Percentiles rank a stretch among this genome's conserved stretches.
These are phyloP conservation scores for Russula sp. DNA, from an alignment of 768 basidiomycete genomes.

Conservation along the genomic window DNA sequence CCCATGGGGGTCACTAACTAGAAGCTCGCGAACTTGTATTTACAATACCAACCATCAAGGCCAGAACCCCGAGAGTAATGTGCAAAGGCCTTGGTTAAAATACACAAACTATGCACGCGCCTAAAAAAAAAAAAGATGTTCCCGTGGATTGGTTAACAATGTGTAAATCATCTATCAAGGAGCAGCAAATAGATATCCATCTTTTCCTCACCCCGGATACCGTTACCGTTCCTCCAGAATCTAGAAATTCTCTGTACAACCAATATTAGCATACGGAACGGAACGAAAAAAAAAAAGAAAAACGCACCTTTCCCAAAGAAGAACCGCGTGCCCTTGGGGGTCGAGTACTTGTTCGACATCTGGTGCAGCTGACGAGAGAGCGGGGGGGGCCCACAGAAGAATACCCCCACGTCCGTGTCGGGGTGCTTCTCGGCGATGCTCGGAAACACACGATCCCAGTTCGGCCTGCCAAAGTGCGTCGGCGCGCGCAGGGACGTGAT, in stretches of 20 bases:
- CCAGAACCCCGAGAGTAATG: not conserved
- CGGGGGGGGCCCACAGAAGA: slow-evolving; percentile 81
- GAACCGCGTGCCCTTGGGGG: slow-evolving; percentile 71
- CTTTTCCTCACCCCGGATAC: no score
- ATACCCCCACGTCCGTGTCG: slow-evolving; percentile 86
- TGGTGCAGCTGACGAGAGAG: slow-evolving; percentile 66
- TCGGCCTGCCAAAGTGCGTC: slow-evolving; percentile 88
- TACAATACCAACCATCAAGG: slow-evolving; percentile 5
- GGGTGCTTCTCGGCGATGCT: slow-evolving; percentile 78
- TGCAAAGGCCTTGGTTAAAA: not conserved
- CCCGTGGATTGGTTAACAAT: not conserved
- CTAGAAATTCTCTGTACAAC: slow-evolving; percentile 12
- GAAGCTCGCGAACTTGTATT: not conserved
- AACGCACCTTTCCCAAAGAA: slow-evolving; percentile 78
- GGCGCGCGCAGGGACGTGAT: slow-evolving; percentile 85
- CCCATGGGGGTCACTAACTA: not conserved
- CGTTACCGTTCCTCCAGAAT: not conserved
- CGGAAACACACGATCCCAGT: slow-evolving; percentile 69
- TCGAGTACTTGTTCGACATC: slow-evolving; percentile 82
- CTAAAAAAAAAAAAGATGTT: not conserved
- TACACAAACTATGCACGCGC: not conserved
- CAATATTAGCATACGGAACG: not conserved
- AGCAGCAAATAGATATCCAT: no score
- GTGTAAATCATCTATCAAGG: no score
- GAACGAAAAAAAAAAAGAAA: not conserved